phyloP scores from a whole-genome alignment of 108 stramenopile species.

The Cylindrotheca fusiformis region DNA sequence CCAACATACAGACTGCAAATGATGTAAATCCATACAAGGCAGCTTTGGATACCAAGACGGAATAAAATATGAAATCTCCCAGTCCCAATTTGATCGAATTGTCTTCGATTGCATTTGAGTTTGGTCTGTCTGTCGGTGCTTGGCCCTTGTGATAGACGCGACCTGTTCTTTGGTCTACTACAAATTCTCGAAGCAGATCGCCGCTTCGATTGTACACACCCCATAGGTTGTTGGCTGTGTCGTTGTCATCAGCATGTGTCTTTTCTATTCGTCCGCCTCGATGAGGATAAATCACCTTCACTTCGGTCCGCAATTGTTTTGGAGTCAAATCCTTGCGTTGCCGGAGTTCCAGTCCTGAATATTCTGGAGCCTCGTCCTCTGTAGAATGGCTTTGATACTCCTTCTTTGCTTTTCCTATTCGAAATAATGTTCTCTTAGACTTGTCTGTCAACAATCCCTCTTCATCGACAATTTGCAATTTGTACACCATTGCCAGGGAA shows the following conservation, averaged over 20 bases:
- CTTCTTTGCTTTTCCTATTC: neutral
- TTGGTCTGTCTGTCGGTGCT: constrained; percentile 27
- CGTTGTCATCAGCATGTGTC: constrained; percentile 11
- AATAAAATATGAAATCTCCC: constrained; percentile 98
- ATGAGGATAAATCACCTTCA: constrained; percentile 56
- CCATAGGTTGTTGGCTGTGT: constrained; percentile 27
- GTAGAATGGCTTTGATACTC: neutral
- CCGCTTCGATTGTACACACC: constrained; percentile 54
- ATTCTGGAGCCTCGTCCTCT: neutral
- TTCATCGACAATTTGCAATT: constrained; percentile 36
- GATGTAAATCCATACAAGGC: constrained; percentile 88
- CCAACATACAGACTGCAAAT: constrained; percentile 84
- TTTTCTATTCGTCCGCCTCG: constrained; percentile 63
- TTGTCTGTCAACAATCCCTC: constrained; percentile 13
- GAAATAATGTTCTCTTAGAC: neutral
- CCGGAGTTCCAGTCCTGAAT: neutral
- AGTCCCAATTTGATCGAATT: constrained; percentile 28
- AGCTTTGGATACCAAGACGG: constrained; percentile 91
- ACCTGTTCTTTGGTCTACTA: constrained; percentile 49
- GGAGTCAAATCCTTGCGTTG: constrained; percentile 13
- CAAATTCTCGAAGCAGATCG: constrained; percentile 48
- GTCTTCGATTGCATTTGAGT: constrained; percentile 10
- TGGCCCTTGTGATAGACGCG: constrained; percentile 28
- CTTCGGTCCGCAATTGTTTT: constrained; percentile 44
- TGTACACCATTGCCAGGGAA: constrained; percentile 70